Conservation (phyloP, 495 filamentous ascomycete species). For the Haplographium delicatum region DNA sequence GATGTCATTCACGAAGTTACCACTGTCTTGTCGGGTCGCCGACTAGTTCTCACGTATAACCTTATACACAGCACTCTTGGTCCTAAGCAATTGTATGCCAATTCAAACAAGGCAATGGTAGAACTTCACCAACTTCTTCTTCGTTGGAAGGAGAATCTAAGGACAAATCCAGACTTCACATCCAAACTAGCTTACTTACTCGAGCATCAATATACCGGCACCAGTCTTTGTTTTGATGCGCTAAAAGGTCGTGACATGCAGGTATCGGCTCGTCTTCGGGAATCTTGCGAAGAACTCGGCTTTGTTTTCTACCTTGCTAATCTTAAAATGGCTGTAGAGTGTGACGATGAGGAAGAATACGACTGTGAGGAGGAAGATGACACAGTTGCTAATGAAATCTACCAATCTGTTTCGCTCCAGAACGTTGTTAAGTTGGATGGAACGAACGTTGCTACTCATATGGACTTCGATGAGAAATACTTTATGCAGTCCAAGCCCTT, state of each 20-base stretch:
- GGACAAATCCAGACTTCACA: background rate
- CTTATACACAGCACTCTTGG: conserved; percentile 31
- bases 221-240: conserved; percentile 29
- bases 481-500: background rate
- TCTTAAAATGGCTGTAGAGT: conserved; percentile 30
- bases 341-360: conserved; percentile 9
- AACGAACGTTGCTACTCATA: background rate
- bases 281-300: conserved; percentile 27
- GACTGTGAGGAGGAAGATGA: too few relatives aligned
- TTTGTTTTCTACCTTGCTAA: conserved; percentile 34
- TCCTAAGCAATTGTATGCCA: conserved; percentile 9
- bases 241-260: conserved; percentile 37
- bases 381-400: too few relatives aligned
- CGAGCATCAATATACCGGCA: conserved; percentile 41
- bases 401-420: background rate
- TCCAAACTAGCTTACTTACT: conserved; percentile 33
- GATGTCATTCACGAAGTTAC: conserved; percentile 50
- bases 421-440: background rate
- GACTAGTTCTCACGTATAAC: conserved; percentile 51
- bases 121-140: background rate
- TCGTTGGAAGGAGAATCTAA: conserved; percentile 7
- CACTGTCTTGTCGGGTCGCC: conserved; percentile 44
- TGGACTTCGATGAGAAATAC: background rate
- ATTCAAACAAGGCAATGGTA: conserved; percentile 21
- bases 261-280: conserved; percentile 24